Conservation (phyloP, 2,329 filamentous ascomycete genomes). For the Madurella fahalii region DNA sequence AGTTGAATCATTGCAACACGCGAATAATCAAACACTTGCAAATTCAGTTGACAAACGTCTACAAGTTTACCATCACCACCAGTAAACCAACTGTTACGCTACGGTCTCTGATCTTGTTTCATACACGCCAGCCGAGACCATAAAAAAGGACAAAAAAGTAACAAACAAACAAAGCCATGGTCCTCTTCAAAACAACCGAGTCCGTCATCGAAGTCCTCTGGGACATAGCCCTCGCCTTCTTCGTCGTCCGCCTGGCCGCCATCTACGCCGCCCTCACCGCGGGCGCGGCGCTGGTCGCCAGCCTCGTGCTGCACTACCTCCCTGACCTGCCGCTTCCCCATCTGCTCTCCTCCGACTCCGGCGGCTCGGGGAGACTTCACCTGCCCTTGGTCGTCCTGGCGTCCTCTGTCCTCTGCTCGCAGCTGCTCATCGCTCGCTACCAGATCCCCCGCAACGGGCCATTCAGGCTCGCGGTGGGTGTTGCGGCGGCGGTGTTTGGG, state of each 20-base stretch:
- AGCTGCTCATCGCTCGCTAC: slow-evolving; percentile 25
- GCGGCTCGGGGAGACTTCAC: too few relatives aligned
- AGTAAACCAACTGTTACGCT: neutral
- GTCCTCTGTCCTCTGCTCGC: slow-evolving; percentile 26
- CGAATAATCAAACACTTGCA: too few relatives aligned
- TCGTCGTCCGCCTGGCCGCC: slow-evolving; percentile 32
- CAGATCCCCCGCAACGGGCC: slow-evolving; percentile 28
- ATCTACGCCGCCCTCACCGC: slow-evolving; percentile 32
- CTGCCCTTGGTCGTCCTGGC: slow-evolving; percentile 16
- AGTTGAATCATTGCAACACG: neutral
- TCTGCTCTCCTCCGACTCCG: slow-evolving; percentile 6
- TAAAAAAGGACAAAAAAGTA: neutral
- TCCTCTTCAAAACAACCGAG: slow-evolving; percentile 32
- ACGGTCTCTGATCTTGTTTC: neutral
- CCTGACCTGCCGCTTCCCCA: slow-evolving; percentile 6
- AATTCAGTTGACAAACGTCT: neutral
- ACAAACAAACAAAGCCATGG: slow-evolving; percentile 11
- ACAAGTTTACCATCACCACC: too few relatives aligned
- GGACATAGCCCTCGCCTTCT: slow-evolving; percentile 35
- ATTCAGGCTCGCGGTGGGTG: slow-evolving; percentile 32
- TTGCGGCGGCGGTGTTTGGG: slow-evolving; percentile 25
- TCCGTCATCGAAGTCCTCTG: slow-evolving; percentile 36
- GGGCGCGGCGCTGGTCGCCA: slow-evolving; percentile 21
- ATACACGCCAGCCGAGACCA: neutral
- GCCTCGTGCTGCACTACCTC: slow-evolving; percentile 9